Percentiles rank a stretch among this genome's conserved stretches.
Evolutionary conservation across 140 eudicot genomes (phyloP).

Genomic region (Senecio squalidus): DNA sequence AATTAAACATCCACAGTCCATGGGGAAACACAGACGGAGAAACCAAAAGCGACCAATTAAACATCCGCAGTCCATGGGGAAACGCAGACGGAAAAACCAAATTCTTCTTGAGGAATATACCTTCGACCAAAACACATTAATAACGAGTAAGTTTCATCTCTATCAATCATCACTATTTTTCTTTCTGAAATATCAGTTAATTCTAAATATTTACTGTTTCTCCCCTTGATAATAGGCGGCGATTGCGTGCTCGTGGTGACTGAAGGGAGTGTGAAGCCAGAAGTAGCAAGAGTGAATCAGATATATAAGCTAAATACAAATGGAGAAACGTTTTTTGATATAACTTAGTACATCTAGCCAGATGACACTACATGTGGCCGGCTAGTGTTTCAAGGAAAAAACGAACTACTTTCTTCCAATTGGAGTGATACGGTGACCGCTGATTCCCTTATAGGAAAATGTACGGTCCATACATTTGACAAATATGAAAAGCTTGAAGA

Average conservation of each 20-base stretch:
- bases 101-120: too few species aligned
- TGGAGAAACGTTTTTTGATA: not conserved
- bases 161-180: slow-evolving; percentile 6
- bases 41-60: too few species aligned
- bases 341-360: not conserved
- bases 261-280: not conserved
- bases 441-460: not conserved
- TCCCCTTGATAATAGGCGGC: slow-evolving; percentile 8
- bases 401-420: not conserved
- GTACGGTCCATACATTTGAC: not conserved
- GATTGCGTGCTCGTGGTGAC: not conserved
- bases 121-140: too few species aligned
- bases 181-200: slow-evolving; percentile 5
- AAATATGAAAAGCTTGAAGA: not conserved
- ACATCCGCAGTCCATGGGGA: too few species aligned
- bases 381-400: slow-evolving; percentile 15
- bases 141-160: slow-evolving; percentile 12
- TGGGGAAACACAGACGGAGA: too few species aligned
- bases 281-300: slow-evolving; percentile 2
- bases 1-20: too few species aligned
- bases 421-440: not conserved
- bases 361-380: slow-evolving; percentile 7
- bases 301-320: not conserved
- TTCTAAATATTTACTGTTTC: slow-evolving; percentile 6
- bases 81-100: too few species aligned